Evolutionary conservation across 2,329 filamentous ascomycete genomes (phyloP), one percentile per base, ranked within the genome.

Genomic region (Aspergillus japonicus): DNA sequence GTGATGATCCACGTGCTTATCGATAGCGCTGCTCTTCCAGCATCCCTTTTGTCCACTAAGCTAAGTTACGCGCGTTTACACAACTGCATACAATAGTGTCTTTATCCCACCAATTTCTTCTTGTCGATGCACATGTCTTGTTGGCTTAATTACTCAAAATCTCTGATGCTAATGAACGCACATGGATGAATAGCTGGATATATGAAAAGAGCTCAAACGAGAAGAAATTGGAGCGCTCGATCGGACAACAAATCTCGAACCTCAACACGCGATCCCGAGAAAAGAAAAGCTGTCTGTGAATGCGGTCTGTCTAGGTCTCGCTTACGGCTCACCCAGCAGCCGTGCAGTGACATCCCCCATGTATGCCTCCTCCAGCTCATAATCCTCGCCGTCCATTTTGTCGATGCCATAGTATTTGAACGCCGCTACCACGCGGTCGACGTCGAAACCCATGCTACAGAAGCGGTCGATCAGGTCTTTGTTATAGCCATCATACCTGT

Each of bases 331-430:
- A 42, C 90, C 90, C 35, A 97, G 86, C 6, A 98, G 83, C 59
- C 89, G 84, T 19, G 92, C 91, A 0, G 91, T 96, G 63, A 98
- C 89, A 67, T 96, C 92, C 3, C 91, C 92, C 85, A 96, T 91
- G 67, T 92, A 93, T 1, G 89, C 92, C 69, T 95, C 90, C 71
- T 96, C 91, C n/a, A 96, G 80, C 68, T 91, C 88, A 73, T 96
- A 95, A 71, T 95, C 90, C 66, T 88, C 81, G 0, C 92, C 92
- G 26, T 83, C 85, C 66, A 89, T 91, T 19, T 85, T 85, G 63
- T 94, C 90, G 66, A 96, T 93, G 5, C 91, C 90, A 7, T 95
- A 88, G 62, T 85, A 90, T 55, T 89, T 83, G 70, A 97, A 96
- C 0, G 92, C 91, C 10, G 89, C 85, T 0, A 97, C 92, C 1